A percentile compares a stretch with the other conserved stretches of the same genome.
Evolutionary conservation across 2,329 filamentous ascomycete species (phyloP).

Genomic region (Aspergillus tubingensis): DNA sequence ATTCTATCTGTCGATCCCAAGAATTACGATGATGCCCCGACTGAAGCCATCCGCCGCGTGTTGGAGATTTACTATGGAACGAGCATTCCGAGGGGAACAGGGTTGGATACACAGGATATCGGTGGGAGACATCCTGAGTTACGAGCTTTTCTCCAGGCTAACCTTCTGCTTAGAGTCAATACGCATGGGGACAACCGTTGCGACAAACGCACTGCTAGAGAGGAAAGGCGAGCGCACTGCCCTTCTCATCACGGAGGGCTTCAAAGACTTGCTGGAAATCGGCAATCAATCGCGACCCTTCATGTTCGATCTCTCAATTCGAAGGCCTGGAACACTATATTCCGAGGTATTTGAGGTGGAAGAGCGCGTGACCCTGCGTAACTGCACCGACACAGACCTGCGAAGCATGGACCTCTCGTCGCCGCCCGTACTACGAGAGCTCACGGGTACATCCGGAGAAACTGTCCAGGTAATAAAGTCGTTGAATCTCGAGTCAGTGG

Average conservation of each 20-base stretch:
- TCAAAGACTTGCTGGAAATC: slow-evolving; percentile 51
- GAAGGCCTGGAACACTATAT: slow-evolving; percentile 84
- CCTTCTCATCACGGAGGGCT: neutral
- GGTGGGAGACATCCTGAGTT: neutral
- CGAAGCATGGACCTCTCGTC: neutral
- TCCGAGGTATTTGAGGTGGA: slow-evolving; percentile 84
- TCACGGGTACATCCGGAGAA: slow-evolving; percentile 70
- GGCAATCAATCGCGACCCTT: slow-evolving; percentile 87
- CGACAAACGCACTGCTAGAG: slow-evolving; percentile 1
- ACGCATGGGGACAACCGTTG: slow-evolving; percentile 1
- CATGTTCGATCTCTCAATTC: slow-evolving; percentile 88
- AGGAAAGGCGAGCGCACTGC: slow-evolving; percentile 1
- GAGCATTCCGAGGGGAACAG: slow-evolving; percentile 17
- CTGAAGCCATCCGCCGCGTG: slow-evolving; percentile 21
- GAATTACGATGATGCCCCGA: slow-evolving; percentile 76
- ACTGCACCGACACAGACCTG: slow-evolving; percentile 27
- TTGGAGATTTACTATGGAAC: slow-evolving; percentile 13
- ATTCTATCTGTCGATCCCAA: slow-evolving; percentile 81
- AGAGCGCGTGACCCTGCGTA: slow-evolving; percentile 75
- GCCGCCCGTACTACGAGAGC: slow-evolving; percentile 34
- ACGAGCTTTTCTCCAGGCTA: neutral
- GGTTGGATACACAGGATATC: slow-evolving; percentile 6
- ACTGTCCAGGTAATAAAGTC: slow-evolving; percentile 68
- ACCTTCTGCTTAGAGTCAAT: neutral
- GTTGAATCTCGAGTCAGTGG: slow-evolving; percentile 57